Evolutionary conservation across 805 yeast genomes (phyloP), one percentile per base, ranked within the genome.

Genomic region (Sugiyamaella valdiviana): DNA sequence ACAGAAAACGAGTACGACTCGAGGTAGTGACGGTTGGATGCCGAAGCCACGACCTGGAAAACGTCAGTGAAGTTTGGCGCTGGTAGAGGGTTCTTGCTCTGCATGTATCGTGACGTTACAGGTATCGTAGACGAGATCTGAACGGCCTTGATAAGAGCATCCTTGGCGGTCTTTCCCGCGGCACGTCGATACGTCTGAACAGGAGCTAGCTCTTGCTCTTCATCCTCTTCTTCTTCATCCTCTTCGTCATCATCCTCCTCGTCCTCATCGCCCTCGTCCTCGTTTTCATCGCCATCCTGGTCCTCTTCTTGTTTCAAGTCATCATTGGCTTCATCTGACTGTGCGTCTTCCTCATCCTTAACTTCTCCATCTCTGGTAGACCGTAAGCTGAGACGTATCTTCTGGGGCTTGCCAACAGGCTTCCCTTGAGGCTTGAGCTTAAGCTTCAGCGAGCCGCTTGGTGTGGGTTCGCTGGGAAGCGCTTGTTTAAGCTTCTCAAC

Each of bases 1-100:
- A 81, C 62, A 14, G 70, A 68, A 20, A 78, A 52, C 5, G 79
- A 56, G 55, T 68, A 75, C 9, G 73, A 67, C 15, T 67, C 59
- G 1, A 69, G 62, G 17, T 65, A 66, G 46, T 55, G 62, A 39
- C 62, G 65, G 24, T 65, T 54, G 14, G 79, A 51, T 3, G 60
- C 71, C 17, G 65, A 65, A 37, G 72, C 56, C 21, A 53, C 56
- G 41, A 65, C 61, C 55, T 70, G 73, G 52, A 70, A 70, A 62
- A 69, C 61, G 42, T 64, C 63, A 36, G 63, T 62, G 19, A 55
- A 56, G 6, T 45, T 51, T 7, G 57, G 42, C 5, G 63, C 53
- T 2, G 62, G 62, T 6, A 57, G 36, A 10, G 46, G 46, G 48
- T 56, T 62, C 38, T 57, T 53, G 14, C 56, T 49, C 48, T 62